phyloP scores from a whole-genome alignment of 2,329 filamentous ascomycete genomes.

The Beauveria sp. region DNA sequence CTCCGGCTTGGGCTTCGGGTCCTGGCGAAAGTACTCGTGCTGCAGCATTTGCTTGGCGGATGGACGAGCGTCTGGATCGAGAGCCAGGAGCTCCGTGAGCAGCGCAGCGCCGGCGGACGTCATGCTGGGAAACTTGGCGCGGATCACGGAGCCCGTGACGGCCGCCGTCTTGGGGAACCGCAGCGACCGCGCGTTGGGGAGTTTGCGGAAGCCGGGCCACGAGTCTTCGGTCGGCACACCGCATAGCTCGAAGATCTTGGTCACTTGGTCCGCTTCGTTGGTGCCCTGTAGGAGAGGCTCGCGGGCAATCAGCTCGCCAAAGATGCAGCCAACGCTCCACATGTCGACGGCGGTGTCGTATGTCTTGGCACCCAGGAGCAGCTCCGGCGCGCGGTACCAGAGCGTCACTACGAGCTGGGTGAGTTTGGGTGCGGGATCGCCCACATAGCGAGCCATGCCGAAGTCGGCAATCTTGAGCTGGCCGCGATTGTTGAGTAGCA shows the following conservation, averaged over 20 bases:
- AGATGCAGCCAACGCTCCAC: constrained; percentile 95
- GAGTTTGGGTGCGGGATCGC: constrained; percentile 67
- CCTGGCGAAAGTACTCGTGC: constrained; percentile 81
- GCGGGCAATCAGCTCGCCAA: constrained; percentile 79
- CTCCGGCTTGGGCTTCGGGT: constrained; percentile 81
- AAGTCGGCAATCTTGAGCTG: constrained; percentile 96
- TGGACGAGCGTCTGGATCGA: constrained; percentile 68
- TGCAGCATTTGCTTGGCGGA: constrained; percentile 65
- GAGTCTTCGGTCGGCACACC: constrained; percentile 74
- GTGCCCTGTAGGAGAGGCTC: constrained; percentile 78
- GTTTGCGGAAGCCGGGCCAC: constrained; percentile 80
- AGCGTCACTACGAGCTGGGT: constrained; percentile 93
- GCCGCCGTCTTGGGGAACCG: constrained; percentile 51
- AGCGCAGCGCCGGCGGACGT: constrained; percentile 67
- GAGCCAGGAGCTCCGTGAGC: constrained; percentile 59
- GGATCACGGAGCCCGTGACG: constrained; percentile 47
- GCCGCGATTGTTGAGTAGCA: constrained; percentile 91
- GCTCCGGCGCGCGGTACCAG: constrained; percentile 91
- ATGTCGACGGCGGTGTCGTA: constrained; percentile 80
- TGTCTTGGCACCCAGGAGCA: constrained; percentile 69
- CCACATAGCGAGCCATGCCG: constrained; percentile 89
- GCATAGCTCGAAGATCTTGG: constrained; percentile 81
- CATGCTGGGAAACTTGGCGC: constrained; percentile 73
- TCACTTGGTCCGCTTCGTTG: constrained; percentile 87
- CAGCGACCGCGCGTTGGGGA: constrained; percentile 79